Conservation (phyloP, 768 basidiomycete species). For the Zangia roseola region DNA sequence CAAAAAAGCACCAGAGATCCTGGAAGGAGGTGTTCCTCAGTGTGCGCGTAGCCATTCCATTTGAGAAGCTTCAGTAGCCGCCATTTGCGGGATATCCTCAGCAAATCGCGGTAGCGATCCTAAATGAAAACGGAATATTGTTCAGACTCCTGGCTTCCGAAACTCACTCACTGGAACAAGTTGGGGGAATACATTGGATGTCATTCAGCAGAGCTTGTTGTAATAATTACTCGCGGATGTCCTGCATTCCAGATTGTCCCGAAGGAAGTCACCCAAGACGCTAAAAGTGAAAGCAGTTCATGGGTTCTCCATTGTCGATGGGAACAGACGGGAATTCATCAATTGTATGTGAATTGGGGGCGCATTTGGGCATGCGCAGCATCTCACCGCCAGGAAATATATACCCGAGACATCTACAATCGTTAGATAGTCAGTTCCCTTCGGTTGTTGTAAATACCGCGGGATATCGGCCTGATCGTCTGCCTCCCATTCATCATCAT, state of each 20-base stretch:
- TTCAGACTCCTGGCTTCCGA: too few relatives aligned
- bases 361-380: background rate
- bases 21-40: too few relatives aligned
- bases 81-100: conserved; percentile 16
- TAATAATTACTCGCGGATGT: conserved; percentile 2
- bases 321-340: background rate
- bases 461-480: too few relatives aligned
- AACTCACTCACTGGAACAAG: conserved; percentile 2
- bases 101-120: conserved; percentile 20
- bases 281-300: conserved; percentile 11
- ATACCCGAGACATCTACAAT: background rate
- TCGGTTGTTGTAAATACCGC: too few relatives aligned
- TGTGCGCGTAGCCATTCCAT: conserved; percentile 12
- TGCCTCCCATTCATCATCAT: too few relatives aligned
- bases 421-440: background rate
- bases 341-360: background rate
- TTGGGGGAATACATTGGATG: conserved; percentile 3
- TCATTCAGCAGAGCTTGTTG: background rate
- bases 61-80: conserved; percentile 17
- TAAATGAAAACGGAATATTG: too few relatives aligned
- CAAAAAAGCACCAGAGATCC: conserved; percentile 16
- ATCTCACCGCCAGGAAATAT: background rate
- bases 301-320: background rate
- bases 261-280: conserved; percentile 17
- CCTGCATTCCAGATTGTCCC: conserved; percentile 20